A percentile compares a stretch with the other conserved stretches of the same genome.
These are phyloP conservation scores for Didymella glomerata DNA, from an alignment of 2,329 filamentous ascomycete species.

Conservation along the genomic window DNA sequence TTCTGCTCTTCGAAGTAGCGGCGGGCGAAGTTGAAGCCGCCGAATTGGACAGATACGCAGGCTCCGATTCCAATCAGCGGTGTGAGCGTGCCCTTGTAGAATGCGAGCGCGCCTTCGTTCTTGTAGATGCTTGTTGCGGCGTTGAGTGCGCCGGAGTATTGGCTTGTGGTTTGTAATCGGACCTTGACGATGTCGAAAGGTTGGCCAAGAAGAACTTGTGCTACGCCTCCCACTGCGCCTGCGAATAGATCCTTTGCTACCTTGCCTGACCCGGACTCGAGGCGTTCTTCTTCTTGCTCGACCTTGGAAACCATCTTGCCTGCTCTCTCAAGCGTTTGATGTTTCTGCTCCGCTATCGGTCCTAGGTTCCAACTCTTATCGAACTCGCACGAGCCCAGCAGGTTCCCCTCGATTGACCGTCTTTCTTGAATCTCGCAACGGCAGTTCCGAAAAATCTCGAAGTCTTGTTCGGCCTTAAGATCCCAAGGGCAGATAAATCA, in stretches of 20 bases:
- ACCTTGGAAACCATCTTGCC: slow-evolving; percentile 29
- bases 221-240: slow-evolving; percentile 88
- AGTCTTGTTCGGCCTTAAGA: too few relatives aligned
- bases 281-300: slow-evolving; percentile 52
- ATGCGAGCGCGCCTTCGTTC: slow-evolving; percentile 86
- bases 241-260: slow-evolving; percentile 88
- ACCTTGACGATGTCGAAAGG: slow-evolving; percentile 82
- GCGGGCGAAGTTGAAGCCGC: slow-evolving; percentile 91
- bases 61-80: slow-evolving; percentile 95
- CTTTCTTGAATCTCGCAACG: not conserved
- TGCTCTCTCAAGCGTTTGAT: not conserved
- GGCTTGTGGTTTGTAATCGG: slow-evolving; percentile 85
- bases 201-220: slow-evolving; percentile 87
- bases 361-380: slow-evolving; percentile 12
- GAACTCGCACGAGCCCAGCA: slow-evolving; percentile 5
- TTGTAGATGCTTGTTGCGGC: slow-evolving; percentile 85
- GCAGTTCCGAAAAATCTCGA: too few relatives aligned
- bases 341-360: slow-evolving; percentile 9
- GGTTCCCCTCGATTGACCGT: not conserved
- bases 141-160: slow-evolving; percentile 81
- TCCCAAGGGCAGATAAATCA: too few relatives aligned
- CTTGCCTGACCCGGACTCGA: slow-evolving; percentile 46
- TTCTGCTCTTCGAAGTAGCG: slow-evolving; percentile 84
- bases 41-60: slow-evolving; percentile 97
- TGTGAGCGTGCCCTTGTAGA: slow-evolving; percentile 98